Conservation (phyloP, 805 yeast genomes). For the Metschnikowia santaceciliae region DNA sequence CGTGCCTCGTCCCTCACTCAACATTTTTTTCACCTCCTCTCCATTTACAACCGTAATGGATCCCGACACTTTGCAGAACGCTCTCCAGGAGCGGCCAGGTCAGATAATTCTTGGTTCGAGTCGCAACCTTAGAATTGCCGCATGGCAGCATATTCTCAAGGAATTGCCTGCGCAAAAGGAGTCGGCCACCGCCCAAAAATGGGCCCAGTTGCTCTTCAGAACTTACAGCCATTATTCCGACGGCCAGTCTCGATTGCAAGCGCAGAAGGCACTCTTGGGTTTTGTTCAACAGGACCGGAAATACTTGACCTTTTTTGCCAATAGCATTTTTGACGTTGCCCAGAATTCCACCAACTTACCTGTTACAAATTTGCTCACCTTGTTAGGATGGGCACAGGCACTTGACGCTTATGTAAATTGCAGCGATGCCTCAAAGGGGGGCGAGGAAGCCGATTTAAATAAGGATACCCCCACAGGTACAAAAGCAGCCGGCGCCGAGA, state of each 20-base stretch:
- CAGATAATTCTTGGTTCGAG: slow-evolving; percentile 31
- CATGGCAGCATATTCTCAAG: slow-evolving; percentile 27
- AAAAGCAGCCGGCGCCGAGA: slow-evolving; percentile 6
- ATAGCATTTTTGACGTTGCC: slow-evolving; percentile 33
- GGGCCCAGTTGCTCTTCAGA: slow-evolving; percentile 35
- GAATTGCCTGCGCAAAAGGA: slow-evolving; percentile 17
- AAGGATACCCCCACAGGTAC: background rate
- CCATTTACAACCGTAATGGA: background rate
- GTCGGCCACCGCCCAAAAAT: slow-evolving; percentile 16
- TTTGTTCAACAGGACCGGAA: slow-evolving; percentile 30
- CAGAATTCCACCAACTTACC: slow-evolving; percentile 41
- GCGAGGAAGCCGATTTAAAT: background rate
- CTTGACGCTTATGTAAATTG: background rate
- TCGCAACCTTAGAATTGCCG: slow-evolving; percentile 30
- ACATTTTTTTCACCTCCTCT: slow-evolving; percentile 2
- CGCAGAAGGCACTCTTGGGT: slow-evolving; percentile 35
- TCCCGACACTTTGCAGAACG: slow-evolving; percentile 8
- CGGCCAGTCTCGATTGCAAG: slow-evolving; percentile 41
- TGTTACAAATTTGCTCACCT: slow-evolving; percentile 50
- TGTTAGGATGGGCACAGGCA: slow-evolving; percentile 52
- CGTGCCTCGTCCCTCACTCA: background rate
- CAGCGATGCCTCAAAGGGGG: background rate
- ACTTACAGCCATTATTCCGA: slow-evolving; percentile 53
- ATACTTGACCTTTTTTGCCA: slow-evolving; percentile 33
- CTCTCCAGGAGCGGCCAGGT: slow-evolving; percentile 18